Base-by-base conservation (phyloP, 176 grass and related monocot species). In the Rhipidocladum racemiflorum region DNA sequence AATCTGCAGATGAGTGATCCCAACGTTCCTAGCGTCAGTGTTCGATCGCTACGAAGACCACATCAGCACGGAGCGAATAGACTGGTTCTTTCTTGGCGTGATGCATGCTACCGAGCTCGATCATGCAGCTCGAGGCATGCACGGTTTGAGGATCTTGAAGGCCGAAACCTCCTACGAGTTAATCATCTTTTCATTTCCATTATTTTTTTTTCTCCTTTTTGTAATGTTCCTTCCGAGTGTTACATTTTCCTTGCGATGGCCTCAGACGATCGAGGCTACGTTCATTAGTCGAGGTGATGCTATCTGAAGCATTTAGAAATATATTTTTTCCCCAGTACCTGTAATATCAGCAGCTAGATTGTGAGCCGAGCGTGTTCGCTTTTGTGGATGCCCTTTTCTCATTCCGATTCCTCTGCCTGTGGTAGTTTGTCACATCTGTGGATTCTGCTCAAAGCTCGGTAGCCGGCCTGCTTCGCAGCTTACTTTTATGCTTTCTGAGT, bases 361-460 rank as follows among this genome's bases (percentile, higher is more conserved):
- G 59, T 40, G 77, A 71, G 77, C 30, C 7, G 76, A 70, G 46
- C 77, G 40, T 59, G 82, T 64, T 73, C 3, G 53, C 66, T 78
- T 66, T 55, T 16, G 63, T 69, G 60, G 29, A 82, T 28, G 20
- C 6, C 9, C 32, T 61, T 83, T 61, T 51, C 60, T 70, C n/a
- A 78, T 36, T 73, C 30, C 8, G 79, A 79, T 68, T 36, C 74
- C 59, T 53, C 24, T 36, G 60, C 62, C 77, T 90, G 74, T 28
- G 74, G 74, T 72, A 30, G 88, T 83, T 86, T 87, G 88, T 90
- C 88, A 90, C 84, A 74, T 90, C 79, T 72, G 49, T 24, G 18
- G 78, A 86, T 86, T 86, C 88, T 61, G 40, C 49, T 5, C 48
- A 78, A 86, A 44, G 73, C 83, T 78, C 64, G 17, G 60, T 48